Base-by-base conservation (phyloP, 2,329 filamentous ascomycete species). In the Epichloe aotearoae region DNA sequence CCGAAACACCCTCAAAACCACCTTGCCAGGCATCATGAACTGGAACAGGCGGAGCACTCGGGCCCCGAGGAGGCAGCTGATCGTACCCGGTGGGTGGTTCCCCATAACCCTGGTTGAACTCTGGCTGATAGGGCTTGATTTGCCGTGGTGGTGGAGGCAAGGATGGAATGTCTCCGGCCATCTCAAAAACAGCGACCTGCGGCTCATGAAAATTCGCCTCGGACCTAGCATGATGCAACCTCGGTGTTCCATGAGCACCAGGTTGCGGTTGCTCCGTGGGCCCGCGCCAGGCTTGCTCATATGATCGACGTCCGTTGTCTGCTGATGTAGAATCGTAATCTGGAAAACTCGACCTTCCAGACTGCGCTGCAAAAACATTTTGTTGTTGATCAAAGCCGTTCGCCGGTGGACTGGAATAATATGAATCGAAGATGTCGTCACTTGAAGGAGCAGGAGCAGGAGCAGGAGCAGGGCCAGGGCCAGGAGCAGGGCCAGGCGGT, bases 101-200 rank as follows among this genome's bases (percentile, higher is more conserved):
- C 43, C 54, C 58, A 42, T 66, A 61, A 17, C 56, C 56, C 36
- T 55, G 52, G 46, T 57, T 53, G 33, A 53, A 58, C 19, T 51
- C 56, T 45, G 60, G 57, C 19, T 59, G 63, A 45, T 64, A 65
- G 23, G 61, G 53, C 52, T 61, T 49, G 49, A 62, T 55, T 15
- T 58, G 53, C 50, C 67, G 74, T 60, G 73, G 67, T 40, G 68
- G 71, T 40, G 68, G 71, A 11, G 82, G 80, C 33, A 82, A 66
- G 3, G 73, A 69, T 20, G 79, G 79, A 19, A 73, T 71, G 57
- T 86, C 82, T 26, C 70, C 75, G 2, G 79, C 81, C 75, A 90
- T 84, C 59, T 88, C 86, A 57, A 88, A 88, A 1, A 86, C 75
- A 8, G 84, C 85, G 2, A 79, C 73, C 58, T 86, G 80, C 3